Conservation (phyloP, 2,329 filamentous ascomycete genomes). For the Pseudogymnoascus sp. region DNA sequence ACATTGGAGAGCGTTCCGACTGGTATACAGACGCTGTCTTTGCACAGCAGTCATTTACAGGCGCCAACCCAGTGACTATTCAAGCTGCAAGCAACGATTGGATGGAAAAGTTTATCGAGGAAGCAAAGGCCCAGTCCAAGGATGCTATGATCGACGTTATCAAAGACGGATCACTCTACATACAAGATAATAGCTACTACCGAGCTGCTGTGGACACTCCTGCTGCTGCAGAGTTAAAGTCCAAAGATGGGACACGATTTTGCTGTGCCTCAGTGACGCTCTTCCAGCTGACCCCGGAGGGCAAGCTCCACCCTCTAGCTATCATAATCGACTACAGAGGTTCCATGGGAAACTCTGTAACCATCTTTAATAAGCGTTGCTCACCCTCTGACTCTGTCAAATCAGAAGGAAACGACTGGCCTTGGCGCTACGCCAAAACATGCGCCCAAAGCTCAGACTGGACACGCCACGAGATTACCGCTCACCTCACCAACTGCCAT, state of each 20-base stretch:
- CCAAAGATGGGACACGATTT: constrained; percentile 18
- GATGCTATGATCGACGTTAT: constrained; percentile 15
- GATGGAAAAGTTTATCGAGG: constrained; percentile 17
- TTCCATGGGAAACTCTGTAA: constrained; percentile 36
- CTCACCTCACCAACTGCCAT: constrained; percentile 40
- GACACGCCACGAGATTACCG: constrained; percentile 38
- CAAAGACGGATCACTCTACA: constrained; percentile 17
- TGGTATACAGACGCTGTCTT: constrained; percentile 32
- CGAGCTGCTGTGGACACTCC: constrained; percentile 14
- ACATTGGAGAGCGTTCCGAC: constrained; percentile 21
- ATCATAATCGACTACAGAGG: constrained; percentile 41
- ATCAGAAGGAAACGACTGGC: constrained; percentile 38
- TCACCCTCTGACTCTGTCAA: constrained; percentile 25
- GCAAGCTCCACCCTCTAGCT: constrained; percentile 40
- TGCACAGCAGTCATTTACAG: constrained; percentile 34
- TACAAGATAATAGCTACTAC: constrained; percentile 26
- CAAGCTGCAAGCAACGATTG: constrained; percentile 15
- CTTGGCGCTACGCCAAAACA: constrained; percentile 45
- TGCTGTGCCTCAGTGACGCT: constrained; percentile 35
- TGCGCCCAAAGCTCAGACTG: constrained; percentile 41
- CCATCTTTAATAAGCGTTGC: constrained; percentile 41
- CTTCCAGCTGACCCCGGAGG: constrained; percentile 36
- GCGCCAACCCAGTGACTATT: constrained; percentile 27
- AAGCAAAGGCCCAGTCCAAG: constrained; percentile 14
- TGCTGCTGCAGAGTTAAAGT: constrained; percentile 8